phyloP scores from a whole-genome alignment of 2,329 filamentous ascomycete species.

The Byssochlamys sp. region DNA sequence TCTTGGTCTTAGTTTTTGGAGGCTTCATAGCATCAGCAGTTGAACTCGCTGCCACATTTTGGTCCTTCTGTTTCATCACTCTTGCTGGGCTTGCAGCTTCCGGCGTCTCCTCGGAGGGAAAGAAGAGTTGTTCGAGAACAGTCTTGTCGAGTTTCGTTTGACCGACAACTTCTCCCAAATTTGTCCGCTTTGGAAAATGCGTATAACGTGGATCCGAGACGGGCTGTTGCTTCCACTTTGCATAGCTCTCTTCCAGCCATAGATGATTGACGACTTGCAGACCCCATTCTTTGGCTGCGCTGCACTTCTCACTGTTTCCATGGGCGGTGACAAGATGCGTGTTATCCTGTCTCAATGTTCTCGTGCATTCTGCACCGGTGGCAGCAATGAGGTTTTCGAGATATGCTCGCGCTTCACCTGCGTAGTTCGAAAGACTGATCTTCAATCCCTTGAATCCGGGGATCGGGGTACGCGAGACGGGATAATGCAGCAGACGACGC shows the following conservation, averaged over 20 bases:
- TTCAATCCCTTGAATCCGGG: slow-evolving; percentile 65
- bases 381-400: slow-evolving; percentile 83
- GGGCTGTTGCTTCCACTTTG: slow-evolving; percentile 67
- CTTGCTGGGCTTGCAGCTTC: slow-evolving; percentile 10
- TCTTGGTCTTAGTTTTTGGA: slow-evolving; percentile 11
- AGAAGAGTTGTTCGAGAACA: slow-evolving; percentile 62
- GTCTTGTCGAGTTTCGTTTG: slow-evolving; percentile 72
- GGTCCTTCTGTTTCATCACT: slow-evolving; percentile 28
- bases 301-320: slow-evolving; percentile 81
- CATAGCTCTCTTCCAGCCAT: slow-evolving; percentile 96
- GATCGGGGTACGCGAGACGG: slow-evolving; percentile 65
- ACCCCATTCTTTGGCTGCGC: slow-evolving; percentile 84
- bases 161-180: slow-evolving; percentile 84
- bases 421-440: slow-evolving; percentile 93
- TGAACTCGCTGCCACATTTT: slow-evolving; percentile 18
- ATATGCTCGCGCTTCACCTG: slow-evolving; percentile 84
- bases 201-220: slow-evolving; percentile 67
- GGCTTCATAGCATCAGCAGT: slow-evolving; percentile 13
- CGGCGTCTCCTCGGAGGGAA: slow-evolving; percentile 26
- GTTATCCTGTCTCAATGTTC: slow-evolving; percentile 89
- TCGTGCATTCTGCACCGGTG: slow-evolving; percentile 79
- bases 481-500: slow-evolving; percentile 78
- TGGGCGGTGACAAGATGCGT: slow-evolving; percentile 91
- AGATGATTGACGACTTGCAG: slow-evolving; percentile 85
- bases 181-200: slow-evolving; percentile 79